These are phyloP conservation scores for Cercospora zeina DNA, from an alignment of 2,329 filamentous ascomycete genomes.

Conservation along the genomic window DNA sequence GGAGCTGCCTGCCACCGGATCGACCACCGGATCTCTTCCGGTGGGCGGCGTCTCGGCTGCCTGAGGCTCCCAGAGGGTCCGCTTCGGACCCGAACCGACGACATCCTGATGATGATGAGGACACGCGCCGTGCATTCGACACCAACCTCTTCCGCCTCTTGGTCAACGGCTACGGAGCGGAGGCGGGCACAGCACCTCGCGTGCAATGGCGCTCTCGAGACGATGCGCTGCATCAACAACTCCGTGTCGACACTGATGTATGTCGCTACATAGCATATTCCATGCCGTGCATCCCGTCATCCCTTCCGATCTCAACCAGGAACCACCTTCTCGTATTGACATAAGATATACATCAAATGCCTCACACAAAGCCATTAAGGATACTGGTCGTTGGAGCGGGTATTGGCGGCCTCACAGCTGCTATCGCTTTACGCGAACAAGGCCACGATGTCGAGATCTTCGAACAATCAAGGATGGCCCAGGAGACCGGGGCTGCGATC, in stretches of 20 bases:
- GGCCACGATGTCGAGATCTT: conserved; percentile 10
- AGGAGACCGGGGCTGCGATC: conserved; percentile 62
- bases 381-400: not conserved
- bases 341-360: not conserved
- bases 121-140: no score
- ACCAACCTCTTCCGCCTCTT: not conserved
- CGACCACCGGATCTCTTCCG: not conserved
- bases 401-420: conserved; percentile 11
- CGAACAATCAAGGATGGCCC: conserved; percentile 14
- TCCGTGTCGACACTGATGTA: not conserved
- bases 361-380: not conserved
- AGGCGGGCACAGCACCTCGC: not conserved
- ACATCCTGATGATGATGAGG: not conserved
- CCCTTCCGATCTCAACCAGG: not conserved
- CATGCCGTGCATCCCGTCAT: not conserved
- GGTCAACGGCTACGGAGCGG: conserved; percentile 1
- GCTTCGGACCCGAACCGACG: not conserved
- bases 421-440: conserved; percentile 10
- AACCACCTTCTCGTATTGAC: not conserved
- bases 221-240: not conserved
- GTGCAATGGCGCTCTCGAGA: not conserved
- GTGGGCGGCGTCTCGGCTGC: not conserved
- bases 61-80: not conserved
- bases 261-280: not conserved
- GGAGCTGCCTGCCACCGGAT: not conserved